Evolutionary conservation across 805 yeast genomes (phyloP), one percentile per base, ranked within the genome.

Genomic region (Kodamaea laetipori): DNA sequence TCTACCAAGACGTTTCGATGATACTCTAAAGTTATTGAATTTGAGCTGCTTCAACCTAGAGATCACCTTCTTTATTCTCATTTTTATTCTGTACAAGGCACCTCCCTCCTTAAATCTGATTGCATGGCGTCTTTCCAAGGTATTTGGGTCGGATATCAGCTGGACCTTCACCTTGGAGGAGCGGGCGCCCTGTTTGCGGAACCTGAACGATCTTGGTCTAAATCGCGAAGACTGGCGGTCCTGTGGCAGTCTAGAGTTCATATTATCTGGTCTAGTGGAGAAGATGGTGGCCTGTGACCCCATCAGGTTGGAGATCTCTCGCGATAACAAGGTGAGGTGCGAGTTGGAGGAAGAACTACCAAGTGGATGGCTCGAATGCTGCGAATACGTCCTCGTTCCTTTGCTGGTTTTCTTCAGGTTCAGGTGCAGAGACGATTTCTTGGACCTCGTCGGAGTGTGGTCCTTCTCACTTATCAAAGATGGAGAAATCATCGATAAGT

Each of bases 221-320:
- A 26, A 26, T 25, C 18, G 17, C 3, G 38, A 12, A 11, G 25
- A 25, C 12, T 23, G 23, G 12, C 10, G 26, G 15, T 28, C 24
- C 13, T 26, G 32, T 13, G 13, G 7, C 23, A 25, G 38, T 21
- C 28, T 13, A 4, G 28, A 9, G 7, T 24, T 24, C 10, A n/a
- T 10, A 21, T 21, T 21, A 4, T 28, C 60, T 10, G 50, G 56
- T 45, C 72, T 53, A 7, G 74, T 70, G n/a, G 73, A 67, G 48
- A 70, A 70, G 26, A 70, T 70, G 0, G 76, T 71, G 18, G 71
- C 74, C 48, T 69, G 75, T 0, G 74, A 68, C 4, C 67, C 73
- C 70, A 64, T 62, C 41, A 68, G 63, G 33, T 60, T 56, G 37
- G 72, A 64, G 26, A 67, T 64, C 32, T 62, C 66, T 18, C 64